Evolutionary conservation across 805 yeast species (phyloP).

Genomic region (Saccharomycopsis babjevae): DNA sequence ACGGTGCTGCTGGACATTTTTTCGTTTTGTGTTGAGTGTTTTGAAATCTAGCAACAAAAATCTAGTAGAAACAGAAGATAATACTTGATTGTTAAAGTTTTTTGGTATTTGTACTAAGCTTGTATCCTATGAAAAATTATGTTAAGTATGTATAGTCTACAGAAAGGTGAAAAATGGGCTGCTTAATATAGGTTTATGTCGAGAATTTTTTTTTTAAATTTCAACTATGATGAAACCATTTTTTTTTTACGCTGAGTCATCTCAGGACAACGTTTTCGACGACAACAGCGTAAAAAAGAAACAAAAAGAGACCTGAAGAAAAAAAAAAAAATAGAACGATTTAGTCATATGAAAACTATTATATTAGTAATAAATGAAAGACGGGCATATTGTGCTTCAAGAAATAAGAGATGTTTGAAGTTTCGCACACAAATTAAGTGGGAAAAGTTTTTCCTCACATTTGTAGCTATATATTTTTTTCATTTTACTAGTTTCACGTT

Average conservation of each 20-base stretch:
- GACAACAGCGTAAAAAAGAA: background rate
- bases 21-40: too few relatives aligned
- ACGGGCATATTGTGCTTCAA: background rate
- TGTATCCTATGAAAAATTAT: too few relatives aligned
- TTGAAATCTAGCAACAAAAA: too few relatives aligned
- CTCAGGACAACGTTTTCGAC: background rate
- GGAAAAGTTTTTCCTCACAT: background rate
- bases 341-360: background rate
- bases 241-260: background rate
- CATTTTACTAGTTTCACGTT: too few relatives aligned
- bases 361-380: background rate
- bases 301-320: background rate
- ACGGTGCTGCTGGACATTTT: constrained; percentile 2
- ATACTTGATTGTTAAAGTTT: background rate
- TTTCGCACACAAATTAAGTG: background rate
- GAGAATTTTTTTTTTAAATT: background rate
- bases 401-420: background rate
- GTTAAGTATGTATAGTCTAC: background rate
- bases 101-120: background rate
- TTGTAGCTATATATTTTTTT: too few relatives aligned
- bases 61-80: background rate
- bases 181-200: background rate
- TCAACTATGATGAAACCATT: background rate
- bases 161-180: background rate
- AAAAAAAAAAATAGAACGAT: background rate